Percentiles rank a stretch among this genome's conserved stretches.
Conservation (phyloP, 495 filamentous ascomycete genomes). For the Patellaria atrata region DNA sequence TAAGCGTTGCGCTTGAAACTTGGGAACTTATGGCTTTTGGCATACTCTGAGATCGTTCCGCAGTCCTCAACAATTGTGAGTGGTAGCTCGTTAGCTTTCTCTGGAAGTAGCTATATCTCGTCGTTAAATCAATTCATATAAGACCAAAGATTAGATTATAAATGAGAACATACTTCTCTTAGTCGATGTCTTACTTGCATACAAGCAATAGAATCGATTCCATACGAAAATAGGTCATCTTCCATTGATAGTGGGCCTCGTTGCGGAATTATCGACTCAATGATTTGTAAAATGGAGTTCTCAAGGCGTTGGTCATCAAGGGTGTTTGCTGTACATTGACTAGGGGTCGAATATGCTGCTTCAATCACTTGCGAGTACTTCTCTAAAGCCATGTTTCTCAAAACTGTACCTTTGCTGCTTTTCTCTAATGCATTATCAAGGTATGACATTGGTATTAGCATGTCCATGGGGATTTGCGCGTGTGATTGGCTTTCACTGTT, state of each 20-base stretch:
- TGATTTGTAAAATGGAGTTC: conserved; percentile 16
- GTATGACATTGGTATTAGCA: conserved; percentile 30
- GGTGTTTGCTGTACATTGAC: background rate
- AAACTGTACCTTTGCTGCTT: conserved; percentile 40
- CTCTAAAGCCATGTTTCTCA: conserved; percentile 31
- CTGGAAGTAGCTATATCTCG: conserved; percentile 32
- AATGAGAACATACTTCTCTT: too few species aligned
- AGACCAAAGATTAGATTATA: too few species aligned
- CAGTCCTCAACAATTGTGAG: conserved; percentile 36
- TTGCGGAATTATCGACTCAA: conserved; percentile 22
- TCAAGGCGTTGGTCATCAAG: conserved; percentile 23
- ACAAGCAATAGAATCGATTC: conserved; percentile 41
- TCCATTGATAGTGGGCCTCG: conserved; percentile 15
- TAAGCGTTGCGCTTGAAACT: too few species aligned
- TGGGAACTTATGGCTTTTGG: too few species aligned
- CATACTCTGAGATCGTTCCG: conserved; percentile 30
- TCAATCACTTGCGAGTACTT: conserved; percentile 30
- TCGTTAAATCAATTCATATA: too few species aligned
- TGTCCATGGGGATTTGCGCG: conserved; percentile 29
- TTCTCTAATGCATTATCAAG: conserved; percentile 27
- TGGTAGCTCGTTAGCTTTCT: conserved; percentile 24
- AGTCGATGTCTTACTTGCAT: conserved; percentile 35
- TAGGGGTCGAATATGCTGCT: conserved; percentile 29
- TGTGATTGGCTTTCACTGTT: conserved; percentile 31
- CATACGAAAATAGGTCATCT: conserved; percentile 38